Conservation (phyloP, 2,329 filamentous ascomycete species). For the Epicoccum nigrum region DNA sequence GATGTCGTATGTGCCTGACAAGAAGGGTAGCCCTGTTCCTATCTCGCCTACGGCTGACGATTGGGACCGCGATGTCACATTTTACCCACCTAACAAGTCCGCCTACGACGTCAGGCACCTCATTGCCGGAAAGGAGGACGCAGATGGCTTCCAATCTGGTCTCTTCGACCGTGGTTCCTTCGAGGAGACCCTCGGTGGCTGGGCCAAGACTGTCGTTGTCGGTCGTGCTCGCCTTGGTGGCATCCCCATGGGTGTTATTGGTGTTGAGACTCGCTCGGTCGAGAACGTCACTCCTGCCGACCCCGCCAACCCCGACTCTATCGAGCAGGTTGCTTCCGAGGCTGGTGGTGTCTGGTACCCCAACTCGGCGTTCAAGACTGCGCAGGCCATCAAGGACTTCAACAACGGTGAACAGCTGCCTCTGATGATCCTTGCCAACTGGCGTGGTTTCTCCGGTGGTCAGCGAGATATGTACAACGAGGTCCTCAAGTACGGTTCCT, state of each 20-base stretch:
- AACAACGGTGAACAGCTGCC: constrained; percentile 98
- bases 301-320: constrained; percentile 97
- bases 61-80: constrained; percentile 93
- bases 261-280: constrained; percentile 91
- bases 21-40: constrained; percentile 91
- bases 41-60: constrained; percentile 82
- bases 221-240: constrained; percentile 95
- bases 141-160: constrained; percentile 84
- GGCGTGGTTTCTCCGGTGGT: constrained; percentile 99
- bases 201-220: constrained; percentile 95
- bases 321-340: constrained; percentile 92
- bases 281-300: constrained; percentile 98
- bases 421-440: constrained; percentile 99
- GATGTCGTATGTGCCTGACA: constrained; percentile 96
- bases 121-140: constrained; percentile 85
- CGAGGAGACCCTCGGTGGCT: constrained; percentile 93
- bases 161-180: constrained; percentile 97
- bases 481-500: constrained; percentile 98
- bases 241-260: constrained; percentile 98
- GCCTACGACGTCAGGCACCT: constrained; percentile 93
- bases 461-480: constrained; percentile 99
- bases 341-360: constrained; percentile 99
- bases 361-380: constrained; percentile 99
- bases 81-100: constrained; percentile 79
- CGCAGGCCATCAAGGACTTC: constrained; percentile 98